A percentile compares a stretch with the other conserved stretches of the same genome.
These are phyloP conservation scores for Biscutella auriculata DNA, from an alignment of 441 rosid genomes.

Conservation along the genomic window DNA sequence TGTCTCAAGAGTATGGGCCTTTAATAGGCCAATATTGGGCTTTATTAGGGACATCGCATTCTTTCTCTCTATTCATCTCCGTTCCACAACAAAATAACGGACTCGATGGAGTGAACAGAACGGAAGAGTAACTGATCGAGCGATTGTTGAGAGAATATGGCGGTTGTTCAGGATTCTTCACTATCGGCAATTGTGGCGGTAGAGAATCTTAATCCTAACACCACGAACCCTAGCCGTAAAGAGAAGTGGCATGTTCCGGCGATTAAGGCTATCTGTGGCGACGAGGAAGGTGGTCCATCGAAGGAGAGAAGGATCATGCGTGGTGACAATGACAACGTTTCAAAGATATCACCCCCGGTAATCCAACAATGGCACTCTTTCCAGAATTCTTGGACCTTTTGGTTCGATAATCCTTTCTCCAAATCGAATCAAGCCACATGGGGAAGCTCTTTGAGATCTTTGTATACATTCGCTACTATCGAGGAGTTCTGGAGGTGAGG, in stretches of 20 bases:
- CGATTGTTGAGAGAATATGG: constrained; percentile 3
- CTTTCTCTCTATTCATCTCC: background rate
- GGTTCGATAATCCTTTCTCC: constrained; percentile 67
- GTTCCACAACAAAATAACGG: too few species aligned
- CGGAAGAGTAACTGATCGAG: constrained; percentile 6
- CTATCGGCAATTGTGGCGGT: background rate
- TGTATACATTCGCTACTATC: constrained; percentile 52
- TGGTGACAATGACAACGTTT: background rate
- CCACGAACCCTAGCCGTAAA: background rate
- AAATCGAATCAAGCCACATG: constrained; percentile 49
- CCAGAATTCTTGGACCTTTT: constrained; percentile 70
- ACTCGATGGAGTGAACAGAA: constrained; percentile 14
- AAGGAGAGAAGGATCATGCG: constrained; percentile 62
- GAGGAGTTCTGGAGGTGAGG: constrained; percentile 74
- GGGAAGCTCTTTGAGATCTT: constrained; percentile 66
- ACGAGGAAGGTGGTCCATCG: constrained; percentile 26
- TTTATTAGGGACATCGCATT: background rate
- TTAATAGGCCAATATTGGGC: constrained; percentile 3
- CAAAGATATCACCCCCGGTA: constrained; percentile 20
- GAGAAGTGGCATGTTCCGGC: constrained; percentile 11
- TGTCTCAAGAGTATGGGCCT: constrained; percentile 3
- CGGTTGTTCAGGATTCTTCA: constrained; percentile 4
- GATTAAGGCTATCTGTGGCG: constrained; percentile 8
- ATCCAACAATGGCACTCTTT: constrained; percentile 37
- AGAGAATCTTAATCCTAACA: constrained; percentile 20